Base-by-base conservation (phyloP, 78 protist species). In the Blattamonas nauphoetae region DNA sequence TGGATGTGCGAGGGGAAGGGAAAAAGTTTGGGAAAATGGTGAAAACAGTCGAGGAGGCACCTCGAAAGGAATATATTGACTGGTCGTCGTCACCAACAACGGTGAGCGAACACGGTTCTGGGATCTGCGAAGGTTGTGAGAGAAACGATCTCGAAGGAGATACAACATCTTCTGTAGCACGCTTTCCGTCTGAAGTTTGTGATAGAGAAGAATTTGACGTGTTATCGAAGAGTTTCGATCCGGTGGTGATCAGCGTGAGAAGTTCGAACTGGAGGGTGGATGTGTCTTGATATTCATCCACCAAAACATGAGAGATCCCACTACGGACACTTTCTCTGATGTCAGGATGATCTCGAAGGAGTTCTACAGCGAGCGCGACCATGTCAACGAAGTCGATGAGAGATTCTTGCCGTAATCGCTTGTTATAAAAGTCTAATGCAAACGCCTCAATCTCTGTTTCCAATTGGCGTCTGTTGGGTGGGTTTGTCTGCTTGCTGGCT, bases 61-160 rank as follows among this genome's bases (percentile, higher is more conserved):
- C 83, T 11, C 83, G 83, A 21, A 79, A 79, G 45, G 83, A 79
- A 21, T 79, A 79, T 38, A 79, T 79, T 5, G 83, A 79, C 41
- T 79, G 83, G 41, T 79, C 83, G 6, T 79, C 83, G 6, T 79
- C 83, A 79, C 83, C 83, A 6, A 79, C 83, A 4, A 79, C 83
- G 29, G 83, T 79, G 42, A 79, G 21, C 21, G 38, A 29, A 55
- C 71, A 55, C 38, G 71, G 71, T 55, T n/a, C n/a, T n/a, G n/a
- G n/a, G n/a, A n/a, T n/a, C n/a, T n/a, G n/a, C n/a, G n/a, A n/a
- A n/a, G n/a, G n/a, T n/a, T n/a, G n/a, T n/a, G n/a, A n/a, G n/a
- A n/a, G n/a, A n/a, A n/a, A n/a, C n/a, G n/a, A n/a, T n/a, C n/a
- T n/a, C n/a, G n/a, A n/a, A n/a, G n/a, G n/a, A n/a, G n/a, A n/a